phyloP scores from a whole-genome alignment of 257 asterid species.

The Capsicum chinense region DNA sequence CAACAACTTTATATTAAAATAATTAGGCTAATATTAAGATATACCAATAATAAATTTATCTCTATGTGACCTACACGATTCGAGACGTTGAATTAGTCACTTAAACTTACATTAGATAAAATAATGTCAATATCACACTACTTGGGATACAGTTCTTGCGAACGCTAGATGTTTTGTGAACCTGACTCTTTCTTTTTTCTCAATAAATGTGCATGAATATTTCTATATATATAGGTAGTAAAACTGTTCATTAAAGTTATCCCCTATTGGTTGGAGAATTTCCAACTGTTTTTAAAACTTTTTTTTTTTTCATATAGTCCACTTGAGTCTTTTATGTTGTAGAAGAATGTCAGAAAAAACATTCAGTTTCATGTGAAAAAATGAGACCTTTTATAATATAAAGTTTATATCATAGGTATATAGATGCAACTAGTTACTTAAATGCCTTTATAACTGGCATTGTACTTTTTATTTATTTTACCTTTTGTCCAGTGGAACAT shows the following conservation, averaged over 20 bases:
- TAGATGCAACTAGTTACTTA: background rate
- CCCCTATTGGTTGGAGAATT: too few species aligned
- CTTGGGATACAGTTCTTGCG: too few species aligned
- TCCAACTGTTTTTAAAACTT: too few species aligned
- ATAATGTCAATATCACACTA: too few species aligned
- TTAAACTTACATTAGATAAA: too few species aligned
- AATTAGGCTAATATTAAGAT: too few species aligned
- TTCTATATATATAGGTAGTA: background rate
- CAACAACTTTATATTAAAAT: too few species aligned
- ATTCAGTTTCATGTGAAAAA: constrained; percentile 18
- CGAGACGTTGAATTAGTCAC: too few species aligned
- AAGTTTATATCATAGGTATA: background rate
- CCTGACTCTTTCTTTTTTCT: background rate
- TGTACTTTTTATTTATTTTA: too few species aligned
- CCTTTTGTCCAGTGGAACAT: background rate
- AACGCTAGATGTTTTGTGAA: too few species aligned
- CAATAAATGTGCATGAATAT: background rate
- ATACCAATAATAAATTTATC: too few species aligned
- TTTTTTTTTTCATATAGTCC: background rate
- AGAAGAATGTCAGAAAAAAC: constrained; percentile 25
- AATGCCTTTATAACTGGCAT: background rate
- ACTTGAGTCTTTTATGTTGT: background rate
- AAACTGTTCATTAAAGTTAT: background rate
- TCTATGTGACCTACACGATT: too few species aligned
- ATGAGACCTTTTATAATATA: background rate